Base-by-base conservation (phyloP, 805 yeast genomes). In the Wickerhamia fluorescens region DNA sequence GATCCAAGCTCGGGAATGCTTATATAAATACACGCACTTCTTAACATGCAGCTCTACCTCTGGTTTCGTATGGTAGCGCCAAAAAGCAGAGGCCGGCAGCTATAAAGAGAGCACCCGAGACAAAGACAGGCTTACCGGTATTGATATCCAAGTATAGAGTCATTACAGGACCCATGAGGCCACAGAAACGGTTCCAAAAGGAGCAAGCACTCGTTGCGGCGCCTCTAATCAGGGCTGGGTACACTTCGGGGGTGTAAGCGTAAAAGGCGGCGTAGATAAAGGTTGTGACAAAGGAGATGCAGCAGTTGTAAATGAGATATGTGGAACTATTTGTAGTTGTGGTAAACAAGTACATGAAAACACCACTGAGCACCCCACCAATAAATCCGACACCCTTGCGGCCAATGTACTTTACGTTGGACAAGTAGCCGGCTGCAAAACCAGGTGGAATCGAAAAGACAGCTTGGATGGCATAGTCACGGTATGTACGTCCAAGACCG, bases 221-320 rank as follows among this genome's bases (percentile, higher is more conserved):
- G 5, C 38, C 38, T 28, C 38, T 16, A 10, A 28, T 14, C 10
- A 33, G 38, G 6, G 33, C 36, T 10, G 38, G 38, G 24, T 28
- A 35, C 5, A 35, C 31, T 19, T 35, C 38, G 7, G 38, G 36
- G 4, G 38, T 35, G 23, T 35, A 35, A 11, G 38, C 16, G 25
- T 35, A 35, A 36, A 33, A 32, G 14, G 28, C 28, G 10, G 28
- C 28, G 11, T 25, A 25, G 15, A 25, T 25, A 22, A 25, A 25
- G 14, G 28, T 25, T n/a, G 28, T 25, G 16, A 25, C 28, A 12
- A 25, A 25, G 16, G 28, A 25, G 11, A 25, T 22, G n/a, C 28
- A 25, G n/a, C 28, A 25, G 22, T 25, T 25, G 22, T 13, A 25
- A 11, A 25, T 18, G 12, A 25, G 28, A 15, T 25, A 25, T 18